These are phyloP conservation scores for Acacia pycnantha DNA, from an alignment of 331 rosid species.

Conservation along the genomic window DNA sequence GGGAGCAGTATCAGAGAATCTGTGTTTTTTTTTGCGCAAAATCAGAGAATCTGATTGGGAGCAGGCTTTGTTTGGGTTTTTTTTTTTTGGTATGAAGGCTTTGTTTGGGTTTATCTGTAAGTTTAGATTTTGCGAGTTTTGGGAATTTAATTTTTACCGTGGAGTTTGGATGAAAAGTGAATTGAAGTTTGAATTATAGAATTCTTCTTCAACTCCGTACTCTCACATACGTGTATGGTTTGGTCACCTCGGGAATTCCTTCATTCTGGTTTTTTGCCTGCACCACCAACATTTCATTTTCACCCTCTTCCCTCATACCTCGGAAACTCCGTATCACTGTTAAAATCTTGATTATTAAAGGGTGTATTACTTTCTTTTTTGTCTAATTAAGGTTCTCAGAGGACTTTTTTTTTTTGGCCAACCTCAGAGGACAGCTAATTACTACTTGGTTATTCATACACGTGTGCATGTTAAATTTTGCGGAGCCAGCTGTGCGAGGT, in stretches of 20 bases:
- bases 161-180: slow-evolving; percentile 1
- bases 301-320: no score
- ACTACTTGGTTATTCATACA: no score
- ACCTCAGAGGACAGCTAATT: neutral
- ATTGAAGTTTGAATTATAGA: neutral
- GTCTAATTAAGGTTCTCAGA: neutral
- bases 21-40: neutral
- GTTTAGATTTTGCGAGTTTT: neutral
- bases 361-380: neutral
- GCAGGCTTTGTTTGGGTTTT: neutral
- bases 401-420: neutral
- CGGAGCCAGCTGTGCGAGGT: neutral
- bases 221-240: neutral
- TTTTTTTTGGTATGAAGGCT: no score
- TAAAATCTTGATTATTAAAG: neutral
- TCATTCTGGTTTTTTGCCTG: neutral
- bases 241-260: neutral
- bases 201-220: neutral
- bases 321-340: no score
- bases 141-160: neutral
- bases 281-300: neutral
- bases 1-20: neutral
- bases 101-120: neutral
- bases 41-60: neutral
- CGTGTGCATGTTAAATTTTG: neutral